A percentile compares a stretch with the other conserved stretches of the same genome.
phyloP scores from a whole-genome alignment of 805 yeast species.

The Myxozyma monticola region DNA sequence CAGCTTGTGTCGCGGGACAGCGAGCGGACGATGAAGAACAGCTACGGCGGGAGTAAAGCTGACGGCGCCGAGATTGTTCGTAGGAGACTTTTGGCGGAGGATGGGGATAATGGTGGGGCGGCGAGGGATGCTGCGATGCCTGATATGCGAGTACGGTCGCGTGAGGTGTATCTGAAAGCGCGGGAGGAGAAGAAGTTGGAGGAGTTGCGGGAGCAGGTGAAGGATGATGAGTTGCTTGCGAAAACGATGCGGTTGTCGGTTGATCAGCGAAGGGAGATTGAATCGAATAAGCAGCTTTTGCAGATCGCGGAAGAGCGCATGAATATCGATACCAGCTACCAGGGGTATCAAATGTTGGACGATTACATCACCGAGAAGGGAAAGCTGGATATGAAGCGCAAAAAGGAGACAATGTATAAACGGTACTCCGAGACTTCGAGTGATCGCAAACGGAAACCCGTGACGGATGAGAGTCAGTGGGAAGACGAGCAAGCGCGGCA shows the following conservation, averaged over 20 bases:
- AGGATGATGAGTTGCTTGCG: constrained; percentile 50
- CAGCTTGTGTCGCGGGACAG: constrained; percentile 33
- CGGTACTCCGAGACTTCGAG: constrained; percentile 37
- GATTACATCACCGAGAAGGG: constrained; percentile 57
- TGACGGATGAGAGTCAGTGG: constrained; percentile 47
- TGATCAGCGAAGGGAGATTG: constrained; percentile 53
- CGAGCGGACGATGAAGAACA: background rate
- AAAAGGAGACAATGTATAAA: constrained; percentile 50
- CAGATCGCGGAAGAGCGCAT: constrained; percentile 46
- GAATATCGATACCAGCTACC: constrained; percentile 38
- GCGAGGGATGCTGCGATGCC: constrained; percentile 34
- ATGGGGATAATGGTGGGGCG: background rate
- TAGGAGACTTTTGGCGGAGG: background rate
- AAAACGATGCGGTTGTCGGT: constrained; percentile 46
- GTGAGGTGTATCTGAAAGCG: constrained; percentile 50
- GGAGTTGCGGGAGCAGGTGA: constrained; percentile 50
- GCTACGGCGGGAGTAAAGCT: too few relatives aligned
- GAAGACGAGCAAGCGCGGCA: constrained; percentile 53
- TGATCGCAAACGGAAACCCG: constrained; percentile 17
- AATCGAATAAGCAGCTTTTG: constrained; percentile 52
- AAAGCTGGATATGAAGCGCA: constrained; percentile 54
- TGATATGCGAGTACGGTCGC: constrained; percentile 48
- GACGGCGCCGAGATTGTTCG: constrained; percentile 7
- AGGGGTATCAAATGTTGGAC: constrained; percentile 56
- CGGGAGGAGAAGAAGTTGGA: constrained; percentile 51